Base-by-base conservation (phyloP, 768 basidiomycete genomes). In the Hygrophorus pudorinus region DNA sequence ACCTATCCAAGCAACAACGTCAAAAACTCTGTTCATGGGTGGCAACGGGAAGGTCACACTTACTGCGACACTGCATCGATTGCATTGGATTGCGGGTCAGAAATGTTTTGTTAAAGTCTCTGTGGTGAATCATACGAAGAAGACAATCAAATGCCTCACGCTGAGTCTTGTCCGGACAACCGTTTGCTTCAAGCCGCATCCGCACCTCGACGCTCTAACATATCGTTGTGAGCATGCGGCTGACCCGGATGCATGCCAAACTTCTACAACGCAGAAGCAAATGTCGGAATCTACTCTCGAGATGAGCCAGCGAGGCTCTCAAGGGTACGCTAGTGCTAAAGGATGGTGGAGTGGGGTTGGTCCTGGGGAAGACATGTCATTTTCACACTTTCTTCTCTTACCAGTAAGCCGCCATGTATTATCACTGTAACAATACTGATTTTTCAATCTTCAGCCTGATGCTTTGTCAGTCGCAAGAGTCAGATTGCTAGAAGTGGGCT, bases 281-380 rank as follows among this genome's bases (percentile, higher is more conserved):
- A 68, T 92, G 1, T 74, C 79, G 1, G 79, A 80, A 53, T 72
- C 76, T 27, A 66, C 66, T 3, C 68, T 94, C 20, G 76, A 80
- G 51, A 77, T 80, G 57, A 77, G 80, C 5, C 75, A 81, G 39
- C 70, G 71, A 32, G 75, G 73, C 20, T 61, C 76, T 5, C 73
- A 74, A 49, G 84, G 85, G 2, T 73, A 78, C 56, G 85, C 82
- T 8, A 89, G 84, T 33, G 84, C 79, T 17, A 81, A 79, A 53
- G 91, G 90, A 1, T 94, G 88, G 85, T 94, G 91, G 90, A 70
- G 77, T 4, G 92, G 92, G 6, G 78, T 93, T 5, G 62, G 66
- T 11, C 66, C 82, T 2, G 76, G 78, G 1, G 76, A 81, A 49
- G 65, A 67, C 4, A 63, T 70, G 7, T 70, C 77, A 14, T 87